Base-by-base conservation (phyloP, 1,284 basidiomycete species). In the Ceratobasidium theobromae region DNA sequence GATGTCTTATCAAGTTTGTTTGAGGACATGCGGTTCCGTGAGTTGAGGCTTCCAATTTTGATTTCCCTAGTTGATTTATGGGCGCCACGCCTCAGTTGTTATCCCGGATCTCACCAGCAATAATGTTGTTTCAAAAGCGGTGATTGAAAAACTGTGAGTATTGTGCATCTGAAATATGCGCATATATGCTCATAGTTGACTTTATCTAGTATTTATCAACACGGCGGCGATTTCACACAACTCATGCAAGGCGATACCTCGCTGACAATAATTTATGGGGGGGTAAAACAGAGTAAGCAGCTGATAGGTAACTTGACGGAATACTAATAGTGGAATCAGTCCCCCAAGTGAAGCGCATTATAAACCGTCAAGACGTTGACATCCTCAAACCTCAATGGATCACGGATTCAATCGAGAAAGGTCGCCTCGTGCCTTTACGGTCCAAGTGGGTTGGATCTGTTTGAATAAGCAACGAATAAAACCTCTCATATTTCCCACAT, bases 321-420 rank as follows among this genome's bases (percentile, higher is more conserved):
- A 6, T 45, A 45, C 9, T 45, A 6, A 21, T 5, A 21, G 4
- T 30, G 16, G n/a, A 55, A 51, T 53, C 25, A 69, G 69, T 65
- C 11, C 69, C 71, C 18, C 62, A 60, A 35, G 49, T 71, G n/a
- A 68, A 66, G 35, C 53, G 53, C 30, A 58, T 67, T 28, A 72
- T 70, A 54, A 65, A 67, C 49, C 46, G 40, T 27, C 53, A 67
- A 12, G 68, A 70, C 21, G 53, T 84, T 66, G 89, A 92, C 72
- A 82, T 95, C 53, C 78, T 96, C 65, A 86, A 82, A 62, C 91
- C 94, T 0, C 77, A 82, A 32, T 97, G 93, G 93, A 79, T 97
- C 53, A 74, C 81, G 48, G 90, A 93, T 72, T 93, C 87, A n/a
- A 81, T 95, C 46, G 78, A 81, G 2, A 77, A 79, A 30, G 81